phyloP scores from a whole-genome alignment of 306 rosid genomes.

The Prunus campanulata region DNA sequence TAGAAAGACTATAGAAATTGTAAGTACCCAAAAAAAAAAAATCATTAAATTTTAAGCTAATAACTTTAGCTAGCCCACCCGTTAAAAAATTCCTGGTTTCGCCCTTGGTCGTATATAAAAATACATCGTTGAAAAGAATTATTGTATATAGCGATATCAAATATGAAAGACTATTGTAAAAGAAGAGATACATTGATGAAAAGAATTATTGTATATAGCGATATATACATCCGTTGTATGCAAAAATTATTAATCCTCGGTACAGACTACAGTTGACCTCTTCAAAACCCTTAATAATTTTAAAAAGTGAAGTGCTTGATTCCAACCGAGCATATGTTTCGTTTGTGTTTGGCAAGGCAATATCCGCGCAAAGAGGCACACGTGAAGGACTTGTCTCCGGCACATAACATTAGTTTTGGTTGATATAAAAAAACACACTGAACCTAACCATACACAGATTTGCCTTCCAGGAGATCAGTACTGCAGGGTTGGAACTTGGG shows the following conservation, averaged over 20 bases:
- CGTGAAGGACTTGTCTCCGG: constrained; percentile 37
- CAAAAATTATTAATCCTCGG: neutral
- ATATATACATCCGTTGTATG: neutral
- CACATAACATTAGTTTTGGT: constrained; percentile 18
- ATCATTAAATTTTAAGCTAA: too few relatives aligned
- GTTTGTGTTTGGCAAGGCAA: constrained; percentile 25
- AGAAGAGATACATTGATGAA: too few relatives aligned
- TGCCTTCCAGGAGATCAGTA: constrained; percentile 3
- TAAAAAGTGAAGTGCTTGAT: constrained; percentile 27
- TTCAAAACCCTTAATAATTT: neutral
- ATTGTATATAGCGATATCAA: too few relatives aligned
- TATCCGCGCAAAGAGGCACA: constrained; percentile 38
- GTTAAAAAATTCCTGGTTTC: too few relatives aligned
- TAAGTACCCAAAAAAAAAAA: too few relatives aligned
- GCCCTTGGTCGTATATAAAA: too few relatives aligned
- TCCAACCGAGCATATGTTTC: constrained; percentile 43
- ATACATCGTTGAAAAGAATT: too few relatives aligned
- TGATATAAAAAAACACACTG: constrained; percentile 4
- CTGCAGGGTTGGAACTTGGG: neutral
- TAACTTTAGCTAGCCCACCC: too few relatives aligned
- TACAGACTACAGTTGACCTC: neutral
- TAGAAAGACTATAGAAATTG: too few relatives aligned
- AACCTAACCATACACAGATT: constrained; percentile 19
- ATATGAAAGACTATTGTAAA: too few relatives aligned
- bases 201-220: too few relatives aligned